Base-by-base conservation (phyloP, 2,329 filamentous ascomycete genomes). In the Trichophyton verrucosum region DNA sequence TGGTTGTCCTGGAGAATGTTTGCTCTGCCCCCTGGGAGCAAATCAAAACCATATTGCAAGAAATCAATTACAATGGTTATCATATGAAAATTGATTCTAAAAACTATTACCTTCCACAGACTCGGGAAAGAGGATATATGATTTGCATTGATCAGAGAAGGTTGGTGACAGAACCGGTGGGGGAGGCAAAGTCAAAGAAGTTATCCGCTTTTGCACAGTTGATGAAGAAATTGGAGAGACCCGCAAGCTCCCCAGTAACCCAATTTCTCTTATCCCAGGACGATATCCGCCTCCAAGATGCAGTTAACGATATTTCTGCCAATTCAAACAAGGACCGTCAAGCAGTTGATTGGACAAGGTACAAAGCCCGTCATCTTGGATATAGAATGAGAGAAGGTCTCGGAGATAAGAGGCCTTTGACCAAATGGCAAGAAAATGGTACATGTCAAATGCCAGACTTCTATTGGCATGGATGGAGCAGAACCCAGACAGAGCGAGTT, bases 1-100 rank as follows among this genome's bases (percentile, higher is more conserved):
- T 91, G 9, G 77, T 90, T 7, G 77, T 92, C 11, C 71, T 91
- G 2, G 89, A 92, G 70, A 92, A 94, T 67, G 86, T 92, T 1
- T 70, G 68, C 1, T 71, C 67, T 7, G 83, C 83, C 0, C 81
- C 83, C 0, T 92, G 86, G 85, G 60, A 73, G 0, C 66, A 76
- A 3, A 79, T 84, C 40, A 71, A 74, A n/a, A 61, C 66, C 0
- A 66, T 73, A 6, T 84, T 80, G 69, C 62, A 73, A 1, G 68
- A 72, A 0, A 77, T 83, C 42, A 81, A 77, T 1, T 92, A 91
- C 66, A 69, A 76, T 1, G 80, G 79, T 0, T 67, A 69, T 0
- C 78, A 76, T 56, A 64, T 77, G 0, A 74, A 73, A 3, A 73
- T 87, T 0, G 86, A 91, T 66, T 86, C 84, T 0, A 90, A 90